Evolutionary conservation across 257 asterid genomes (phyloP).

Genomic region (Hygrophila difformis): DNA sequence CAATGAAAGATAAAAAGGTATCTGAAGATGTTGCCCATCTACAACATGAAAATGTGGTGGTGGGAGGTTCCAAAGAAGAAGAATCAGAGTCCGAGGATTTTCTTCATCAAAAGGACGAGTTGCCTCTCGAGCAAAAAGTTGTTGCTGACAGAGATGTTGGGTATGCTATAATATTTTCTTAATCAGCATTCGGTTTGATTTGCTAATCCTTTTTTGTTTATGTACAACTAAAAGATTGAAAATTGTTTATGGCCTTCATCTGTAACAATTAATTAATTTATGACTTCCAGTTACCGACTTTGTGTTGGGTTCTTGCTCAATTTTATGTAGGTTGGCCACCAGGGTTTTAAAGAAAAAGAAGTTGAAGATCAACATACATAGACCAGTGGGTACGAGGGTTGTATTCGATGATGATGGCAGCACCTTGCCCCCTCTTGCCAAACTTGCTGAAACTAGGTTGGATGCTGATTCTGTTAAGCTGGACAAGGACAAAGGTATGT

Average conservation of each 20-base stretch:
- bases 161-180: constrained; percentile 30
- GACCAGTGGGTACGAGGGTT: constrained; percentile 88
- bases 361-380: constrained; percentile 82
- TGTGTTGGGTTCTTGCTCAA: neutral
- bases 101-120: constrained; percentile 38
- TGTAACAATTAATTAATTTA: neutral
- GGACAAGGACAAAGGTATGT: constrained; percentile 68
- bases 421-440: constrained; percentile 79
- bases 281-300: neutral
- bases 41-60: constrained; percentile 15
- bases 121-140: constrained; percentile 23
- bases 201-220: neutral
- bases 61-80: constrained; percentile 23
- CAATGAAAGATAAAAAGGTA: constrained; percentile 46
- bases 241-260: neutral
- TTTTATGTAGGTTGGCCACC: constrained; percentile 44
- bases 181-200: neutral
- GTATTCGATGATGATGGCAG: constrained; percentile 95
- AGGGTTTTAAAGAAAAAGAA: constrained; percentile 78
- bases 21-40: constrained; percentile 35
- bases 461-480: constrained; percentile 35
- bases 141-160: constrained; percentile 24
- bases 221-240: neutral
- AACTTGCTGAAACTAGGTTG: constrained; percentile 38
- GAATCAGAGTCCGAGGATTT: constrained; percentile 22